Base-by-base conservation (phyloP, 2,329 filamentous ascomycete genomes). In the Westerdykella sp. region DNA sequence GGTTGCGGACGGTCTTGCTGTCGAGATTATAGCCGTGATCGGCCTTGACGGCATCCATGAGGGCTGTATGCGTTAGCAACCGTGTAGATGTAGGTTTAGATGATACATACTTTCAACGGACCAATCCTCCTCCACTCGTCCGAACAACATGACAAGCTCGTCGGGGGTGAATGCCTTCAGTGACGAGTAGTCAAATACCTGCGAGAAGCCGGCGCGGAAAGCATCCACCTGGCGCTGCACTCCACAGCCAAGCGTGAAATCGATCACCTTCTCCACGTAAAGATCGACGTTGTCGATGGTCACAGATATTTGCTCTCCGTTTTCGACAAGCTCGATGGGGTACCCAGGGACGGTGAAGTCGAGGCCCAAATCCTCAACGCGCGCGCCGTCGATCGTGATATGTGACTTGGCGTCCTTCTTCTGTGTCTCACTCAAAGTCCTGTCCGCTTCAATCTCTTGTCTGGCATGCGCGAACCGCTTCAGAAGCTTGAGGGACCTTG, bases 1-100 rank as follows among this genome's bases (percentile, higher is more conserved):
- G 67, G 58, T 98, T 97, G 58, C 84, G 88, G 38, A 98, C 89
- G 60, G 86, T 96, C 71, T 84, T 87, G 74, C 91, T 97, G 64
- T 98, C 93, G 80, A 98, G 93, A 57, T 97, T 98, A 73, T 87
- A 98, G 7, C 93, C 93, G 63, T 98, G 93, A 57, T 98, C 93
- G 22, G 93, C 93, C 72, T 98, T 98, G 72, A 98, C 91, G 0
- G 91, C 96, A 62, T 98, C 93, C 80, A 94, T 94, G 34, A 98
- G 80, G 46, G 93, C 87, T 93, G 56, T 2, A 41, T 47, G 35
- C 49, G 55, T 68, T 60, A 69, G 63, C 46, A 59, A 39, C 6
- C 6, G 28, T 35, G 18, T 34, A 39, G 37, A 46, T 1, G 15
- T 31, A 18, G 32, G 34, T 12, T 34, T 32, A 16, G n/a, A 23